These are phyloP conservation scores for Pisolithus tinctorius DNA, from an alignment of 768 basidiomycete genomes.

Conservation along the genomic window DNA sequence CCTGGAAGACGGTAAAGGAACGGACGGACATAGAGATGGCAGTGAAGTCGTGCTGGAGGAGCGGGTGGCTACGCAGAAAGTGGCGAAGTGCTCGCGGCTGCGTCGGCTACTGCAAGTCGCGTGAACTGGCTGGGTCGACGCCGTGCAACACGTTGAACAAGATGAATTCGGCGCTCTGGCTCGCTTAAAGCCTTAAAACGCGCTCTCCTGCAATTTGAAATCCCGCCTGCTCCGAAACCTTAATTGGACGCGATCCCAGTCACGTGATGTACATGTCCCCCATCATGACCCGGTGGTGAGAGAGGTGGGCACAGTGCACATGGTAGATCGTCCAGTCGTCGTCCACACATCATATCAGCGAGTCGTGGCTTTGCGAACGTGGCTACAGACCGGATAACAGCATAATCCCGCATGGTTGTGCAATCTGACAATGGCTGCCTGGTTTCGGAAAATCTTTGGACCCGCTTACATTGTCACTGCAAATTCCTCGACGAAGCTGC, in stretches of 20 bases:
- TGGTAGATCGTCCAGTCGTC: no score
- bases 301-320: no score
- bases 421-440: no score
- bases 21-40: conserved; percentile 42
- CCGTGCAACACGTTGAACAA: conserved; percentile 29
- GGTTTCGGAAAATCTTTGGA: no score
- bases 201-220: conserved; percentile 21
- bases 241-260: conserved; percentile 5
- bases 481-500: no score
- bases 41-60: conserved; percentile 1
- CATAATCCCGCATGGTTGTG: no score
- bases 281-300: no score
- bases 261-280: conserved; percentile 17
- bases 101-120: conserved; percentile 1
- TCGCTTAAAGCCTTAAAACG: conserved; percentile 28
- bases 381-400: no score
- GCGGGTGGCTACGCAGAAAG: conserved; percentile 3
- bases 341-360: no score
- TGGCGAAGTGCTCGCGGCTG: neutral
- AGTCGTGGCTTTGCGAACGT: no score
- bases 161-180: conserved; percentile 10
- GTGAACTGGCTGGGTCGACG: conserved; percentile 12
- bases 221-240: conserved; percentile 27
- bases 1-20: conserved; percentile 61
- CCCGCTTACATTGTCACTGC: no score